phyloP scores from a whole-genome alignment of 371 early-diverging fungal species.

The Rhizopus sp. region DNA sequence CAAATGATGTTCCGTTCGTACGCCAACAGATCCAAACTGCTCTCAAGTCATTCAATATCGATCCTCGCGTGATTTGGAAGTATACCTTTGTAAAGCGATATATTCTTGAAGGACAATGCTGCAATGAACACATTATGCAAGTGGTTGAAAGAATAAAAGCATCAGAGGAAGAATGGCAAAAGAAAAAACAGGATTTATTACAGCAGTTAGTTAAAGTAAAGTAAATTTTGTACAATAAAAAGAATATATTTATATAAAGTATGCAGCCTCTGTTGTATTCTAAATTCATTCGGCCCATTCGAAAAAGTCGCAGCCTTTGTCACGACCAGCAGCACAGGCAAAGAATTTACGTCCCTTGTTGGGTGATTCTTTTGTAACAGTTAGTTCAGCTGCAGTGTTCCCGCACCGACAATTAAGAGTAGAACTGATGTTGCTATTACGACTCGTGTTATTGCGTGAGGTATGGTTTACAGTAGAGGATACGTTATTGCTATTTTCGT shows the following conservation, averaged over 20 bases:
- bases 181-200: not conserved
- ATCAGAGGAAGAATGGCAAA: slow-evolving; percentile 8
- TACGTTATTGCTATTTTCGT: slow-evolving; percentile 16
- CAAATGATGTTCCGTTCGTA: not conserved
- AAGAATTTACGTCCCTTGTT: slow-evolving; percentile 52
- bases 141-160: slow-evolving; percentile 3
- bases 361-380: slow-evolving; percentile 42
- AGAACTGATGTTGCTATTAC: slow-evolving; percentile 1
- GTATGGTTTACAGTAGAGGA: too few relatives aligned
- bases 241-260: too few relatives aligned
- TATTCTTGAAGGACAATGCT: not conserved
- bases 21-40: not conserved
- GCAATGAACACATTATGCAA: not conserved
- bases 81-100: slow-evolving; percentile 9
- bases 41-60: not conserved
- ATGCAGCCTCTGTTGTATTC: too few relatives aligned
- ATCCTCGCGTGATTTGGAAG: slow-evolving; percentile 15
- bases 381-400: slow-evolving; percentile 30
- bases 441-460: not conserved
- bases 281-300: slow-evolving; percentile 18
- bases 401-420: slow-evolving; percentile 60
- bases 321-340: slow-evolving; percentile 35
- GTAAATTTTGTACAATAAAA: too few relatives aligned
- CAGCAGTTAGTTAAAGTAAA: too few relatives aligned
- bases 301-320: slow-evolving; percentile 18